phyloP scores from a whole-genome alignment of 345 rosid genomes.

The rapeseed (Brassica napus) region Da-Ae NC_063435.1:3974501-3975000 shows the following conservation, averaged over 20 bases:
- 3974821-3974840: slow-evolving; percentile 2
- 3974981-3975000: not conserved
- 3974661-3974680: slow-evolving; percentile 45
- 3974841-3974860: not conserved
- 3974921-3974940: not conserved
- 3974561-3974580: too few relatives aligned
- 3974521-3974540: not conserved
- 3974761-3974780: slow-evolving; percentile 8
- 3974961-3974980: not conserved
- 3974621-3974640: slow-evolving; percentile 35
- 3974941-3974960: not conserved
- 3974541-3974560: too few relatives aligned
- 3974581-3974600: not conserved
- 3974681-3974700: slow-evolving; percentile 39
- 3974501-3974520: not conserved
- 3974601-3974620: slow-evolving; percentile 40
- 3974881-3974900: slow-evolving; percentile 9
- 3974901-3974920: not conserved
- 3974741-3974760: not conserved
- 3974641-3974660: slow-evolving; percentile 35
- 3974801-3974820: not conserved
- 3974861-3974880: slow-evolving; percentile 26
- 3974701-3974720: not conserved
- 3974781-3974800: slow-evolving; percentile 36
- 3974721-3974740: not conserved